phyloP scores from a whole-genome alignment of 495 filamentous ascomycete species.

The Daldinia childiae region DNA sequence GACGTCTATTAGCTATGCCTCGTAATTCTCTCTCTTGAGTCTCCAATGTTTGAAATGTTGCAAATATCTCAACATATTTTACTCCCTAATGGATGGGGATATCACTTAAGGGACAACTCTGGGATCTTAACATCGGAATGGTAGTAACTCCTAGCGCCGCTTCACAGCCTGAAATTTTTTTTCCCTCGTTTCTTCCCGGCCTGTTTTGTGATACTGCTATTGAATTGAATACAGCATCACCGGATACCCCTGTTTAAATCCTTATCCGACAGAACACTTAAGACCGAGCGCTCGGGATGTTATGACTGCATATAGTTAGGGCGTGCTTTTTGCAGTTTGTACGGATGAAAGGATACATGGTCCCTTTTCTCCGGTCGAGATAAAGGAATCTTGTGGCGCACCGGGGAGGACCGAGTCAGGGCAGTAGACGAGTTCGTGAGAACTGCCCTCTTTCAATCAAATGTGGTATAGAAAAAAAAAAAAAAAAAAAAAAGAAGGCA shows the following conservation, averaged over 20 bases:
- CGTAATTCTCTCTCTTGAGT: neutral
- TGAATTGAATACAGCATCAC: neutral
- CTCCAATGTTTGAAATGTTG: neutral
- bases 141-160: neutral
- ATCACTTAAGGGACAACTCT: neutral
- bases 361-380: neutral
- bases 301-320: neutral
- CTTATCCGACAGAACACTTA: neutral
- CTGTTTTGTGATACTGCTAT: neutral
- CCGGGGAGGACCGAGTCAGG: neutral
- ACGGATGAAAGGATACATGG: neutral
- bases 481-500: neutral
- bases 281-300: neutral
- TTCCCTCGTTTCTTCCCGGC: neutral
- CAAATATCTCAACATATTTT: neutral
- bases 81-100: neutral
- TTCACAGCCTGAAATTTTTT: neutral
- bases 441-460: neutral
- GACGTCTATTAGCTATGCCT: slow-evolving; percentile 1
- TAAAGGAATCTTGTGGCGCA: neutral
- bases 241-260: neutral
- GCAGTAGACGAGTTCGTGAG: slow-evolving; percentile 7
- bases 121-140: neutral
- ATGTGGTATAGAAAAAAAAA: slow-evolving; percentile 5
- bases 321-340: neutral